Conservation (phyloP, 441 rosid species). For the Pelargonium myrrhifolium region DNA sequence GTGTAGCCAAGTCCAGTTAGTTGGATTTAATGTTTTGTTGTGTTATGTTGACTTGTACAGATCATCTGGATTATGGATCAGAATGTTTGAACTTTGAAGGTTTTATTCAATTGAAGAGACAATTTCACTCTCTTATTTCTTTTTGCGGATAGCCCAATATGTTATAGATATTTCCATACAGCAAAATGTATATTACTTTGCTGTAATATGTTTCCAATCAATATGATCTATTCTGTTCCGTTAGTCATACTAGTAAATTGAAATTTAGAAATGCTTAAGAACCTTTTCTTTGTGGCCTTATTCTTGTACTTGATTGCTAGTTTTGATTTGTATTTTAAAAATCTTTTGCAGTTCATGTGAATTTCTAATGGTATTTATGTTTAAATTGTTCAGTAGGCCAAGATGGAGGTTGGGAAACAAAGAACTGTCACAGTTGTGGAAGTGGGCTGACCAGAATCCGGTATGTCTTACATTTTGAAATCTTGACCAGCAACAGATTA, state of each 20-base stretch:
- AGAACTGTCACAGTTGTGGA: conserved; percentile 97
- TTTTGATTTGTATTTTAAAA: not conserved
- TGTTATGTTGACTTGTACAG: not conserved
- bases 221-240: too few species aligned
- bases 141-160: too few species aligned
- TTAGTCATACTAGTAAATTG: not conserved
- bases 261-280: not conserved
- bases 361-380: not conserved
- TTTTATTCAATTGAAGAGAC: too few species aligned
- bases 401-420: conserved; percentile 93
- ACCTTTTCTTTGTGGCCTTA: not conserved
- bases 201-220: not conserved
- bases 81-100: too few species aligned
- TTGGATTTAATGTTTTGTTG: not conserved
- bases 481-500: not conserved
- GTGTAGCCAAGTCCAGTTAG: too few species aligned
- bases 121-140: too few species aligned
- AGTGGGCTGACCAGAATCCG: conserved; percentile 95
- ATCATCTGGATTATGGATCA: too few species aligned
- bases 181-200: not conserved
- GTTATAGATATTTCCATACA: too few species aligned
- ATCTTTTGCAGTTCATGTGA: not conserved
- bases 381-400: conserved; percentile 50
- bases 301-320: not conserved
- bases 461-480: conserved; percentile 29